Evolutionary conservation across 225 moss, liverwort and hornwort genomes (phyloP).

Genomic region (Polytrichum formosum): DNA sequence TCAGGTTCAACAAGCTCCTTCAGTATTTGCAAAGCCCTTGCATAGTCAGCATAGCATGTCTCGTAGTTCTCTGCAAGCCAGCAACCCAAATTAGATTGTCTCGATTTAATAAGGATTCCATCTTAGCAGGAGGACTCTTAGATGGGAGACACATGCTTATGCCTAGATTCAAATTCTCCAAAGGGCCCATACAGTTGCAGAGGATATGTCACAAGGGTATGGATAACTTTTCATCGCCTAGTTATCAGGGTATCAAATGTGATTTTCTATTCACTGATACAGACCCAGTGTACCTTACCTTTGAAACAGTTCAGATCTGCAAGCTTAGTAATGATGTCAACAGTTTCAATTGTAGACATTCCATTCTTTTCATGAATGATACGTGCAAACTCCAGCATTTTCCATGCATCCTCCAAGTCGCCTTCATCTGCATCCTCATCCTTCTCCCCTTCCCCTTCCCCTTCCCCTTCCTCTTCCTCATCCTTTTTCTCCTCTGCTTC

Average conservation of each 20-base stretch:
- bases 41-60: conserved; percentile 73
- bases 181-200: too few species aligned
- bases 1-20: conserved; percentile 83
- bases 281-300: conserved; percentile 25
- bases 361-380: conserved; percentile 79
- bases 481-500: conserved; percentile 34
- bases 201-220: too few species aligned
- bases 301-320: conserved; percentile 71
- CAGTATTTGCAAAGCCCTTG: conserved; percentile 62
- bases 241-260: too few species aligned
- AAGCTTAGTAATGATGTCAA: conserved; percentile 84
- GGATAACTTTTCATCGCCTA: too few species aligned
- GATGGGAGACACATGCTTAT: too few species aligned
- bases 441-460: conserved; percentile 62
- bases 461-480: conserved; percentile 65
- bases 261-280: not conserved
- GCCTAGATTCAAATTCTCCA: too few species aligned
- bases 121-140: too few species aligned
- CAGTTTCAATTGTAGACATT: conserved; percentile 66
- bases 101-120: not conserved
- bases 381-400: conserved; percentile 88
- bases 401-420: conserved; percentile 95
- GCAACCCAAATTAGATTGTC: not conserved
- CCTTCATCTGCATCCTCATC: conserved; percentile 74
- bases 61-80: conserved; percentile 64